A percentile compares a stretch with the other conserved stretches of the same genome.
Evolutionary conservation across 805 yeast genomes (phyloP).

Genomic region (Candida vaughaniae): DNA sequence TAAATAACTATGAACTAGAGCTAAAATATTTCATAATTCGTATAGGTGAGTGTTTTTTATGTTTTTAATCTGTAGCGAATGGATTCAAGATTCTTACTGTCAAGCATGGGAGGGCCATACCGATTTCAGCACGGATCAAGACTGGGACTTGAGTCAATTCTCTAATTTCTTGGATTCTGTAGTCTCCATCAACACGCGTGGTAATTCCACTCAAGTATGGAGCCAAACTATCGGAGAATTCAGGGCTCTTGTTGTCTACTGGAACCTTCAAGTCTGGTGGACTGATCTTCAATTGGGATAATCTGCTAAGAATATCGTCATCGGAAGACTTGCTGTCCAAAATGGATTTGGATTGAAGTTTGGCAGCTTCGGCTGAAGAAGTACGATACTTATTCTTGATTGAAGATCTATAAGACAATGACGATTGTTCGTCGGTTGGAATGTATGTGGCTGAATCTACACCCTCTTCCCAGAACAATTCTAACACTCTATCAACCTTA

Average conservation of each 20-base stretch:
- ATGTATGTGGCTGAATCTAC: conserved; percentile 86
- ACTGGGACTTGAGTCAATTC: conserved; percentile 81
- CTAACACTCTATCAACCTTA: conserved; percentile 62
- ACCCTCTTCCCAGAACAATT: conserved; percentile 90
- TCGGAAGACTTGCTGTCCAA: conserved; percentile 26
- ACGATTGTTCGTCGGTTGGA: conserved; percentile 85
- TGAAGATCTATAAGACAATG: conserved; percentile 72
- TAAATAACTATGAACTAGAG: not conserved
- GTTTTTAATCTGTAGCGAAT: conserved; percentile 42
- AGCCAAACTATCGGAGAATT: conserved; percentile 31
- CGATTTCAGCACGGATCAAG: conserved; percentile 84
- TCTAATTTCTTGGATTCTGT: conserved; percentile 73
- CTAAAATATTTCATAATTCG: too few species aligned
- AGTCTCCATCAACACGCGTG: conserved; percentile 60
- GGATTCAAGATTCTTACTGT: conserved; percentile 92
- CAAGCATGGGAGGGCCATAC: conserved; percentile 93
- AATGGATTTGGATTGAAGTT: conserved; percentile 41
- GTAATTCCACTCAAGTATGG: conserved; percentile 58
- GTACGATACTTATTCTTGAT: conserved; percentile 77
- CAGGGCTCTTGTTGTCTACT: not conserved
- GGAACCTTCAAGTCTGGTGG: conserved; percentile 44
- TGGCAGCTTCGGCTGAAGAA: conserved; percentile 70
- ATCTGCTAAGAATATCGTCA: conserved; percentile 47
- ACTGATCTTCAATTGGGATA: conserved; percentile 48
- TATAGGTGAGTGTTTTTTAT: too few species aligned